Base-by-base conservation (phyloP, 495 filamentous ascomycete species). In the Penicillium samsonianum region DNA sequence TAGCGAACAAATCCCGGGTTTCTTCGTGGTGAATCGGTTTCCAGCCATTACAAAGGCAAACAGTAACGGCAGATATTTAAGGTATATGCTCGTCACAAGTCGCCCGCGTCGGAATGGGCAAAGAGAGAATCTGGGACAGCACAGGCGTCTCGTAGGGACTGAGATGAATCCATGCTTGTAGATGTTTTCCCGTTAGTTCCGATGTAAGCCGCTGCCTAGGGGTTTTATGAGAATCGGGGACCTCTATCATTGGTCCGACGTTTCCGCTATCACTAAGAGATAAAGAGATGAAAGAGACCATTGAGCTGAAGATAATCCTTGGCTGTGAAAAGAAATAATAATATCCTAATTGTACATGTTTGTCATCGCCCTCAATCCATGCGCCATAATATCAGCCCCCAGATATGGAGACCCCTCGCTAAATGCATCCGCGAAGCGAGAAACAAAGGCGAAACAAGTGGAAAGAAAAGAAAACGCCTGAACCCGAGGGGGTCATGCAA, bases 301-400 rank as follows among this genome's bases (percentile, higher is more conserved):
- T 37, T 46, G 8, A 33, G 30, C 28, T 23, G 30, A 47, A 47
- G n/a, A 38, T 54, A 7, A 20, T 28, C 47, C 53, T 28, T 14
- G 35, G 26, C 26, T 33, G 4, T 28, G 16, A n/a, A 33, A 19
- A 45, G 17, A 9, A 30, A 28, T 37, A 16, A 47, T 17, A 22
- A 47, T 28, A 38, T 25, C 41, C 20, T 55, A 55, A 47, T 47
- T 38, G 42, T 55, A 55, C 53, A 55, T 35, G 37, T 55, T 23
- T 12, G 42, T 14, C 42, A 4, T 48, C 26, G 25, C 9, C 31
- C 33, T 47, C 11, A 5, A 40, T 11, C 42, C 30, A 38, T 38
- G 53, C 26, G 33, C 41, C 53, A 55, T 54, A 22, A 12, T 35
- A 22, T 37, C 37, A 28, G 31, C 19, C n/a, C 50, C 38, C 9